Base-by-base conservation (phyloP, 2,329 filamentous ascomycete genomes). In the Capronia americana region DNA sequence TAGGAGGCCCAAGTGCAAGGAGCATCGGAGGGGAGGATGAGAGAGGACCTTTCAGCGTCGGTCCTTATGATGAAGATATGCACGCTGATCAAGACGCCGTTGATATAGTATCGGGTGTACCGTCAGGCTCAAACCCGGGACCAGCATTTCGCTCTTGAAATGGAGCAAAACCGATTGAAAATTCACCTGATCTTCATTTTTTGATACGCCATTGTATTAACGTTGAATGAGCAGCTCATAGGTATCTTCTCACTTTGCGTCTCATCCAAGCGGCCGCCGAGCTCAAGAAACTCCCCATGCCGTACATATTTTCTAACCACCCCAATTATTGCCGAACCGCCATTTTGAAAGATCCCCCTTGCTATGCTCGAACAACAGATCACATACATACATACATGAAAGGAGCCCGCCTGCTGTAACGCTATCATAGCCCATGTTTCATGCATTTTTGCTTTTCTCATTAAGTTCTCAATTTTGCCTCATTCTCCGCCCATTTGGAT, bases 41-140 rank as follows among this genome's bases (percentile, higher is more conserved):
- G 11, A 20, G 28, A 60, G 23, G 24, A 17, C 12, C n/a, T 30
- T 38, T 44, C 4, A 4, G 3, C 28, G 20, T 24, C n/a, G 17
- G 30, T 4, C 10, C 26, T 8, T 61, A 61, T 26, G 46, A 61
- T 20, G 58, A 61, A n/a, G 46, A 63, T 7, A 48, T 65, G 51
- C 61, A 67, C 23, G 61, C 65, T 17, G 65, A 67, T 20, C 56
- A 67, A 58, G 61, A 64, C 48, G 61, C 65, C 10, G 53, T 64
- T 20, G 65, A 68, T 55, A 68, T 68, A 44, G 65, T 61, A 11
- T 68, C 65, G 5, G 58, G 62, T 32, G 38, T 28, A 30, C 58
- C 58, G 10, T 61, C 51, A 5, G 57, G 61, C 17, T 51, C 61
- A 28, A 23, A 60, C 24, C 55, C 57, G 8, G 61, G 61, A 17